Evolutionary conservation across 306 rosid species (phyloP).

Genomic region (Ochetophila trinervis): DNA sequence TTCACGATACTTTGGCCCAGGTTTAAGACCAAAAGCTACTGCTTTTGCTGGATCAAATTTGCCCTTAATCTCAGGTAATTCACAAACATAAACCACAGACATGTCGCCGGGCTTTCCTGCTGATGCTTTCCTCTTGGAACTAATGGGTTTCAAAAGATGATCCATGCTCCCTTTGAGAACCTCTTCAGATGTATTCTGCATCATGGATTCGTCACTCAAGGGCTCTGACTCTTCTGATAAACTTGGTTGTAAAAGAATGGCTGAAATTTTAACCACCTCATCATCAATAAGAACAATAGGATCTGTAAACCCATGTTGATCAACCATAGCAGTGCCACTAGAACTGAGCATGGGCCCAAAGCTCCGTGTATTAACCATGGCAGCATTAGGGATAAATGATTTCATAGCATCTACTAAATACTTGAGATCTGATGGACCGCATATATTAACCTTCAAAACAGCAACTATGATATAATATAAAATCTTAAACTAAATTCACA

Average conservation of each 20-base stretch:
- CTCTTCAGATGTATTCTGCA: conserved; percentile 20
- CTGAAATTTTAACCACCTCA: conserved; percentile 89
- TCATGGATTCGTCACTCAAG: conserved; percentile 4
- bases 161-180: conserved; percentile 27
- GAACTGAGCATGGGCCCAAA: conserved; percentile 52
- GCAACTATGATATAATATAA: conserved; percentile 15
- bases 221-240: conserved; percentile 21
- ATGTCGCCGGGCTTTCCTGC: conserved; percentile 68
- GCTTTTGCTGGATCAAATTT: conserved; percentile 81
- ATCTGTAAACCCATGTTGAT: conserved; percentile 35
- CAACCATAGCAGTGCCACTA: conserved; percentile 23
- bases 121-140: conserved; percentile 30
- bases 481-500: not conserved
- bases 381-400: conserved; percentile 83
- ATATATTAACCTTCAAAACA: conserved; percentile 63
- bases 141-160: conserved; percentile 27
- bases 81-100: conserved; percentile 85
- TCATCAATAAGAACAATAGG: conserved; percentile 74
- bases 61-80: conserved; percentile 86
- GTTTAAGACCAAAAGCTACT: conserved; percentile 63
- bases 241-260: conserved; percentile 61
- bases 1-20: conserved; percentile 78
- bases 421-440: conserved; percentile 92
- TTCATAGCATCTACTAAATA: conserved; percentile 82
- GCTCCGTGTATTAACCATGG: conserved; percentile 93